A percentile compares a stretch with the other conserved stretches of the same genome.
Evolutionary conservation across 495 filamentous ascomycete species (phyloP).

Genomic region (Penicillium manginii): DNA sequence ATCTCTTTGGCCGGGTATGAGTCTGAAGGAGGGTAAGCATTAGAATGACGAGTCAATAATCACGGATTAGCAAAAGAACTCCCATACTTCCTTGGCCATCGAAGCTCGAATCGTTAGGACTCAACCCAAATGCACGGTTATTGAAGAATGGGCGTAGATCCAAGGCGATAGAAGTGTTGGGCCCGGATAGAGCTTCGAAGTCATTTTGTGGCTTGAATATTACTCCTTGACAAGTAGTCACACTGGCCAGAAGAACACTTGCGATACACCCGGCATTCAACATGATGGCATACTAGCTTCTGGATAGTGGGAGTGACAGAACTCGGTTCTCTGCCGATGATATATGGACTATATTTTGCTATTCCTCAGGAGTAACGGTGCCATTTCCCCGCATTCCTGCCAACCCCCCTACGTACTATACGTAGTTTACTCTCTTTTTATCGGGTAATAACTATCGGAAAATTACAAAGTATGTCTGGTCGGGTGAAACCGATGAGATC

Average conservation of each 20-base stretch:
- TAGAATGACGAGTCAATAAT: not conserved
- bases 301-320: no score
- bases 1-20: constrained; percentile 49
- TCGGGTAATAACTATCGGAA: constrained; percentile 16
- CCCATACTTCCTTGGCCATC: constrained; percentile 37
- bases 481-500: constrained; percentile 13
- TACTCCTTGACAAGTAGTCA: constrained; percentile 4
- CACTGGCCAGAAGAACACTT: constrained; percentile 4
- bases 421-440: not conserved
- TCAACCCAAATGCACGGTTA: constrained; percentile 48
- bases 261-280: not conserved
- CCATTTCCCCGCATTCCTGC: constrained; percentile 20
- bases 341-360: no score
- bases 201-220: constrained; percentile 34
- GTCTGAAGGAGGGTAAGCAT: constrained; percentile 21
- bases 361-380: constrained; percentile 9
- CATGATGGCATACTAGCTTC: not conserved
- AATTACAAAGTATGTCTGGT: not conserved
- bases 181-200: constrained; percentile 11
- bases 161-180: constrained; percentile 23
- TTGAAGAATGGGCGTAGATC: constrained; percentile 43
- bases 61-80: not conserved
- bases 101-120: constrained; percentile 46
- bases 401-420: not conserved
- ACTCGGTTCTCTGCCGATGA: no score